These are phyloP conservation scores for Phyllosticta citrichinensis DNA, from an alignment of 2,329 filamentous ascomycete genomes.

Conservation along the genomic window DNA sequence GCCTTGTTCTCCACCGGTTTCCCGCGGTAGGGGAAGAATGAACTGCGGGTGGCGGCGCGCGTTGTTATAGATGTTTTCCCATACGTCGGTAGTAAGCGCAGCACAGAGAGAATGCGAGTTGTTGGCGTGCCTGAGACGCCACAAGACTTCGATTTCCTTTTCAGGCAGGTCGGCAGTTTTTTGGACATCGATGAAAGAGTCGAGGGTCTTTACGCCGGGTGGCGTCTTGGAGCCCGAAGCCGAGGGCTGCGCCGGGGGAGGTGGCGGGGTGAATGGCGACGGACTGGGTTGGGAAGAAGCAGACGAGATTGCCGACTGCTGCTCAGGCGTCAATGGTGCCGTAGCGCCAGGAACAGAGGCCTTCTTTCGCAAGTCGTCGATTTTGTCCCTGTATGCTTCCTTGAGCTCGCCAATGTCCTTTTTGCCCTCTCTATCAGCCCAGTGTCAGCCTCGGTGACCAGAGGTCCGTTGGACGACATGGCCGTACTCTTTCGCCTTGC, in stretches of 20 bases:
- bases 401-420: conserved; percentile 66
- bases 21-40: conserved; percentile 73
- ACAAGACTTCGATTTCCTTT: conserved; percentile 77
- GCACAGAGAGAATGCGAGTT: conserved; percentile 74
- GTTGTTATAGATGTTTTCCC: conserved; percentile 57
- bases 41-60: conserved; percentile 77
- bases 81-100: conserved; percentile 63
- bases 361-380: conserved; percentile 58
- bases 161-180: conserved; percentile 64
- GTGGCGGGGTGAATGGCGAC: conserved; percentile 19
- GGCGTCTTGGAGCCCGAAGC: conserved; percentile 19
- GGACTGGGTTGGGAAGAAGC: conserved; percentile 13
- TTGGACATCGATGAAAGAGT: conserved; percentile 64
- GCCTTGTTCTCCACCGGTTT: conserved; percentile 41
- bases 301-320: conserved; percentile 10
- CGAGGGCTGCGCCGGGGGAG: conserved; percentile 18
- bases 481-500: conserved; percentile 60
- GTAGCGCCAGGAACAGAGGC: conserved; percentile 47
- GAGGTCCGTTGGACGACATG: neutral
- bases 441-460: neutral
- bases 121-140: conserved; percentile 76
- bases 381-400: conserved; percentile 76
- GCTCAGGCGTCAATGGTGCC: conserved; percentile 29
- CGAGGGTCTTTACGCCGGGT: conserved; percentile 52
- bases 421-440: conserved; percentile 43